Base-by-base conservation (phyloP, 2,329 filamentous ascomycete species). In the Thelonectria olida region DNA sequence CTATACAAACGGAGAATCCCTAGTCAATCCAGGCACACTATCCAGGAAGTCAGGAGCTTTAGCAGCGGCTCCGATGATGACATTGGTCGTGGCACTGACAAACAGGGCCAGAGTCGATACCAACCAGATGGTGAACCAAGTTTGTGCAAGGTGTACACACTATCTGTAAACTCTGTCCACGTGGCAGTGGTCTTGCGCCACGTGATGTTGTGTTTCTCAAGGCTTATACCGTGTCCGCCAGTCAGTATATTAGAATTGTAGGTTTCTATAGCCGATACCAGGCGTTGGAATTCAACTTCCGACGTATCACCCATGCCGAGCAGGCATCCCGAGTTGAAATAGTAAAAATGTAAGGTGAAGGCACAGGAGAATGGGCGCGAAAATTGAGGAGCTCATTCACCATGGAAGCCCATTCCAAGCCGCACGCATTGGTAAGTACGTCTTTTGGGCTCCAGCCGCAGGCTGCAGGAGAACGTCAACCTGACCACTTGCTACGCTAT, bases 111-210 rank as follows among this genome's bases (percentile, higher is more conserved):
- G 6, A 6, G 51, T 63, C 47, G 56, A 55, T 4, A 44, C 0
- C n/a, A 44, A 3, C 13, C 17, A 60, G 4, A 61, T 28, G 12
- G 28, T 39, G 19, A 52, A 60, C 56, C 61, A 61, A 25, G 13
- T 19, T 22, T 42, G 13, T 60, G 8, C 7, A 63, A n/a, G 10
- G 12, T 2, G 25, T 63, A 63, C 5, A 60, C 20, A 2, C 52
- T 53, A 23, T 41, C 39, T 0, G 41, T 44, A n/a, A 60, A 60
- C 41, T 52, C 52, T 2, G 23, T 49, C 56, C 56, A 56, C 2
- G 19, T 39, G 22, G 51, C 57, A 15, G 44, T 54, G 2, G 22
- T 62, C 3, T 51, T 54, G 45, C 53, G 34, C 63, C 63, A 66
- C 0, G n/a, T 39, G 2, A 7, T 10, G n/a, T 38, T 13, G 6